These are phyloP conservation scores for Tylopilus subfusipes DNA, from an alignment of 768 basidiomycete genomes.

Conservation along the genomic window DNA sequence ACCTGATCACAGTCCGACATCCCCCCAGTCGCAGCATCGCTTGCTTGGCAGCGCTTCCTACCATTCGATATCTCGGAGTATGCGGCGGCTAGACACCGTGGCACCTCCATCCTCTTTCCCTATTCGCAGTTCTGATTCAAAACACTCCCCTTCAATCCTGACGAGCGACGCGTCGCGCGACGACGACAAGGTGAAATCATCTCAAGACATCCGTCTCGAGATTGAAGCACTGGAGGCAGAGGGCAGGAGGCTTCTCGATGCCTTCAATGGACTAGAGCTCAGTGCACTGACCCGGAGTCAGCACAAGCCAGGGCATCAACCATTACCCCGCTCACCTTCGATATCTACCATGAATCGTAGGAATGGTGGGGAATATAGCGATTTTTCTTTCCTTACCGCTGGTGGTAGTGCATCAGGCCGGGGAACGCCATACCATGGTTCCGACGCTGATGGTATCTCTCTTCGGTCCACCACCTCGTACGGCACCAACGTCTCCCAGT, in stretches of 20 bases:
- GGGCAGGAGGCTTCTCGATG: conserved; percentile 66
- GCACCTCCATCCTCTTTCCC: conserved; percentile 60
- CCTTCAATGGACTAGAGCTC: conserved; percentile 76
- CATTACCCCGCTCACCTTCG: conserved; percentile 30
- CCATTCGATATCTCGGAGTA: conserved; percentile 44
- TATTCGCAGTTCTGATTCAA: conserved; percentile 32
- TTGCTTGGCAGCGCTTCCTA: conserved; percentile 26
- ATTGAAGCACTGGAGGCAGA: conserved; percentile 70
- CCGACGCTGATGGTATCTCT: conserved; percentile 50
- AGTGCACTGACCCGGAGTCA: conserved; percentile 51
- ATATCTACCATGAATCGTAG: conserved; percentile 25
- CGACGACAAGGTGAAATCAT: conserved; percentile 56
- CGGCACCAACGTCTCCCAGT: conserved; percentile 46
- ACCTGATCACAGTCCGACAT: conserved; percentile 38
- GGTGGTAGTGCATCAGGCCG: conserved; percentile 27
- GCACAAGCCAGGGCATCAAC: conserved; percentile 18
- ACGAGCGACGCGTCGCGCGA: conserved; percentile 40
- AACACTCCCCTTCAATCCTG: conserved; percentile 34
- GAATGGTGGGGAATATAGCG: conserved; percentile 25
- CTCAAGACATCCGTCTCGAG: conserved; percentile 60
- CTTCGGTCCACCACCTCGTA: conserved; percentile 51
- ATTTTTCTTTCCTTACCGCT: conserved; percentile 22
- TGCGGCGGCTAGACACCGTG: conserved; percentile 39
- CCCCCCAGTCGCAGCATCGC: conserved; percentile 40
- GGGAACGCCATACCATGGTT: conserved; percentile 30